phyloP scores from a whole-genome alignment of 805 yeast species.

The Metschnikowia koreensis region DNA sequence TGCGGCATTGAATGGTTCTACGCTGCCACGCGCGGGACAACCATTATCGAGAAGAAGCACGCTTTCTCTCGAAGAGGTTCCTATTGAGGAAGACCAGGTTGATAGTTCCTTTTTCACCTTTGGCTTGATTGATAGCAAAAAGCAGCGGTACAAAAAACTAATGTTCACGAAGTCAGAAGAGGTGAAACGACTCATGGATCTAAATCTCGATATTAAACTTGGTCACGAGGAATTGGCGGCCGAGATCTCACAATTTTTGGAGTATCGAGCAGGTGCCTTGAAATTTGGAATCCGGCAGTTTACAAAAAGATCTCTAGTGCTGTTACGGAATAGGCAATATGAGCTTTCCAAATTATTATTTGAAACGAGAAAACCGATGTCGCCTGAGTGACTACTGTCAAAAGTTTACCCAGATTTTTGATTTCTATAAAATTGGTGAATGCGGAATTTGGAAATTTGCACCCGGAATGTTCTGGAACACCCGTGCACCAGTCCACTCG shows the following conservation, averaged over 20 bases:
- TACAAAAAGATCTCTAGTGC: conserved; percentile 11
- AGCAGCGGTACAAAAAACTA: conserved; percentile 45
- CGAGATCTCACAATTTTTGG: conserved; percentile 58
- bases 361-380: background rate
- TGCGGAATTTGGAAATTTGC: background rate
- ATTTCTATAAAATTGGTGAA: background rate
- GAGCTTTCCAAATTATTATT: conserved; percentile 7
- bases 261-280: conserved; percentile 46
- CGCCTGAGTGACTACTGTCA: background rate
- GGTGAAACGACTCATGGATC: conserved; percentile 38
- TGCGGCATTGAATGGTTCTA: background rate
- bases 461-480: conserved; percentile 19
- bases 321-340: conserved; percentile 14
- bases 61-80: conserved; percentile 8
- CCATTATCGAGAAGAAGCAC: conserved; percentile 6
- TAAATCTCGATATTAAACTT: conserved; percentile 47
- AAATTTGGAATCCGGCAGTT: conserved; percentile 36
- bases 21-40: background rate
- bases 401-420: background rate
- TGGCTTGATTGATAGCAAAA: conserved; percentile 52
- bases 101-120: conserved; percentile 31
- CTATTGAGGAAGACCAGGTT: conserved; percentile 6
- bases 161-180: conserved; percentile 40
- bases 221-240: conserved; percentile 65
- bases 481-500: conserved; percentile 15